phyloP scores from a whole-genome alignment of 371 early-diverging fungal genomes.

The Haplosporangium sp. region DNA sequence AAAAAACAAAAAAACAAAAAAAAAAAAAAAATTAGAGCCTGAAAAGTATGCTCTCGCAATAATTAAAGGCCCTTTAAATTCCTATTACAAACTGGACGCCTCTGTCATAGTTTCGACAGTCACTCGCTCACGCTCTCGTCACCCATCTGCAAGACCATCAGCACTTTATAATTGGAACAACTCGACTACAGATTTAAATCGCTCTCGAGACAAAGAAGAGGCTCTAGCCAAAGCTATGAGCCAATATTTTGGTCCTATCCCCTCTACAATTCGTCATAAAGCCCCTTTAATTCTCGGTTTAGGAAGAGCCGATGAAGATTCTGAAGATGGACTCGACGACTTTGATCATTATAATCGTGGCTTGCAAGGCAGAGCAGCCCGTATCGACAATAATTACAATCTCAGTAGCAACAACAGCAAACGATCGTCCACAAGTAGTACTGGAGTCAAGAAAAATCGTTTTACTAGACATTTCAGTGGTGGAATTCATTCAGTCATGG shows the following conservation, averaged over 20 bases:
- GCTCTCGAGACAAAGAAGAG: constrained; percentile 50
- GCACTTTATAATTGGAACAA: constrained; percentile 56
- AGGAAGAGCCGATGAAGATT: constrained; percentile 20
- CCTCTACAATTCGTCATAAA: constrained; percentile 30
- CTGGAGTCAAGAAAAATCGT: not conserved
- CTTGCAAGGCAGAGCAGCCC: not conserved
- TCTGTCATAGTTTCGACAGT: constrained; percentile 41
- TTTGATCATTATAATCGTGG: constrained; percentile 16
- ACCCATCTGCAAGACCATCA: constrained; percentile 26
- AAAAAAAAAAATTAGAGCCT: constrained; percentile 16
- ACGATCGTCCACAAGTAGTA: constrained; percentile 1
- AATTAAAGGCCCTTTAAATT: constrained; percentile 25
- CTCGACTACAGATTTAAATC: constrained; percentile 50
- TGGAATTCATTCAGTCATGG: not conserved
- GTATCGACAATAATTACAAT: not conserved
- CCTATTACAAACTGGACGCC: constrained; percentile 29
- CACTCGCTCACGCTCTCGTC: constrained; percentile 31
- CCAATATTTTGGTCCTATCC: constrained; percentile 56
- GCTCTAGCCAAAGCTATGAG: constrained; percentile 45
- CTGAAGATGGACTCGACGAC: constrained; percentile 27
- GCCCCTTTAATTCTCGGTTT: constrained; percentile 32
- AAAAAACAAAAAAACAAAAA: too few relatives aligned
- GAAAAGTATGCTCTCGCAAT: constrained; percentile 38
- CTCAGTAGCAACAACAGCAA: constrained; percentile 2
- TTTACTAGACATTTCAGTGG: constrained; percentile 24